Evolutionary conservation across 768 basidiomycete species (phyloP), one percentile per base, ranked within the genome.

Genomic region (Zangia roseola): DNA sequence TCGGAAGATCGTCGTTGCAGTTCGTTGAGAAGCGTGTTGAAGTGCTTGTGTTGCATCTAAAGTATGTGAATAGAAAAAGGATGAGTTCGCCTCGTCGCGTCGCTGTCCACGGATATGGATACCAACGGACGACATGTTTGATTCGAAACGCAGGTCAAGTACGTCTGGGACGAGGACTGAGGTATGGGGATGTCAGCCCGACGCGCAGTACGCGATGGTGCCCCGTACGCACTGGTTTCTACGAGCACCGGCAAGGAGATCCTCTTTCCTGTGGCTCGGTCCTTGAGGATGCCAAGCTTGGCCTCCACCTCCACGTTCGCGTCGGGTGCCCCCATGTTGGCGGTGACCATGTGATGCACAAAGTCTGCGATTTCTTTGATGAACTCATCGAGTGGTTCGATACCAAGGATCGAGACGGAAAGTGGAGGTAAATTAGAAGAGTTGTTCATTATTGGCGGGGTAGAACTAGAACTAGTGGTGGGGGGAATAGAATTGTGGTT

Each of bases 321-420:
- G 10, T 65, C 60, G 28, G 74, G n/a, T n/a, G n/a, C 74, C 28
- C 81, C 81, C 43, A 78, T 62, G 54, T 81, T 76, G 17, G 81
- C 7, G 45, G 64, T 60, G 57, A 91, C 81, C 73, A 78, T 83
- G 60, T 85, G 83, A 68, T 83, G 83, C 33, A 94, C 74, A 69
- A 91, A 97, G 70, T 95, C 91, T 31, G 91, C 93, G 47, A 97
- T 78, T 64, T 92, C 89, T 63, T 83, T 83, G 65, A 93, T 92
- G 63, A 97, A 94, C 62, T 95, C 94, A 67, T 97, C 94, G 25
- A 91, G 72, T 2, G 93, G 93, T 63, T 94, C 93, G 42, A 92
- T 84, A 45, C 88, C 88, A 24, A 97, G 81, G 54, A 94, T 91
- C 14, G 87, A 90, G 35, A 85, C 74, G 2, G 86, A 86, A 34